Evolutionary conservation across 73 alveolate genomes (phyloP), one percentile per base, ranked within the genome.

Genomic region (Stentor coeruleus): DNA sequence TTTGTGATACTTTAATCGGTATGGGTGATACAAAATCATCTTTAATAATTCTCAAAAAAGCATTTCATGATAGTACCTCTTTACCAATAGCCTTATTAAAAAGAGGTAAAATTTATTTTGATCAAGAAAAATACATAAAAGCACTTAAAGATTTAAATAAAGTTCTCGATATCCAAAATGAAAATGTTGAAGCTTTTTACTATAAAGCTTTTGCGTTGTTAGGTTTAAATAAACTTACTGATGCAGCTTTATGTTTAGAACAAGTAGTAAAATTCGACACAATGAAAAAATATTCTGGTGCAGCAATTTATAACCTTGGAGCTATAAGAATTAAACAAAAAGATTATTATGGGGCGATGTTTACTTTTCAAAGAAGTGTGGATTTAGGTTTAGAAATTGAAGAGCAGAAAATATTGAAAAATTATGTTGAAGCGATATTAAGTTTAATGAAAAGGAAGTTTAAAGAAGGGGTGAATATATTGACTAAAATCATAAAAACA

Each of bases 101-200:
- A 39, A 74, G 82, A 15, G 92, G 89, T 3, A 87, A 82, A 0
- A 66, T 87, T 3, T 55, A 66, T 30, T 82, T 60, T 74, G 89
- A 87, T 37, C 77, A 73, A 3, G 37, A 87, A 74, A 37, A 87
- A 38, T 83, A 42, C 37, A 86, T 58, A 3, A 76, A 66, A 41
- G 82, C 89, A 26, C 58, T 85, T n/a, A 74, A 83, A 41, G 89
- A 87, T 38, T 75, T 87, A 38, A 66, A 72, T 1, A 41, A 66
- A 74, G 76, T 81, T 0, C 60, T 87, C 33, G 86, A 87, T 38
- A 38, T 58, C n/a, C 89, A 87, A 55, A 55, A 66, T 4, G 87
- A 84, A 39, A 81, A 81, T 73, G 85, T 87, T 41, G 89, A 87
- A 38, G 92, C 92, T 14, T 84, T 59, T 83, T 87, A 87, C 58